Evolutionary conservation across 2,329 filamentous ascomycete genomes (phyloP).

Genomic region (Curvularia eragrostidis): DNA sequence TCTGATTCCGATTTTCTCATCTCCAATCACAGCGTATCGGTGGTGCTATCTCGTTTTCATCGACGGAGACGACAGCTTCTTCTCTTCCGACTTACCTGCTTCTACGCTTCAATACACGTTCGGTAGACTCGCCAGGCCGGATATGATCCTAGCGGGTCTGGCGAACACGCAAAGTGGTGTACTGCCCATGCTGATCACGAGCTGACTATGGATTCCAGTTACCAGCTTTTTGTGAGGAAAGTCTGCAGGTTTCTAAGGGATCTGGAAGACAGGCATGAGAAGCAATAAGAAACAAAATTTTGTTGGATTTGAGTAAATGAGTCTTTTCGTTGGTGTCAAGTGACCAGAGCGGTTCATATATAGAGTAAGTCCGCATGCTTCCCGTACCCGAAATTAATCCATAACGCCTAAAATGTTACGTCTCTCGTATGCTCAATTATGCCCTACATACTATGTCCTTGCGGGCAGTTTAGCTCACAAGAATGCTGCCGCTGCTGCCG

Average conservation of each 20-base stretch:
- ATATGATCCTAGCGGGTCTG: neutral
- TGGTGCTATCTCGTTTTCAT: slow-evolving; percentile 24
- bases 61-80: slow-evolving; percentile 30
- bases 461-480: slow-evolving; percentile 18
- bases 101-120: neutral
- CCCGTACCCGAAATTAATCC: neutral
- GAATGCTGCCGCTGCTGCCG: slow-evolving; percentile 37
- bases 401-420: neutral
- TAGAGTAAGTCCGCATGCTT: neutral
- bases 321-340: neutral
- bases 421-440: neutral
- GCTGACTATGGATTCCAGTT: neutral
- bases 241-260: neutral
- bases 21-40: slow-evolving; percentile 26
- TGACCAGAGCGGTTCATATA: neutral
- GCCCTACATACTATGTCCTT: neutral
- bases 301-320: neutral
- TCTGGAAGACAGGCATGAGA: neutral
- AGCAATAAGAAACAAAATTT: neutral
- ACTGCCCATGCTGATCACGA: slow-evolving; percentile 1
- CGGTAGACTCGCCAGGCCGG: slow-evolving; percentile 16
- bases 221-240: neutral
- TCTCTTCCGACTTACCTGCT: slow-evolving; percentile 20
- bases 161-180: neutral
- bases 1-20: slow-evolving; percentile 19